These are phyloP conservation scores for Kazachstania bromeliacearum DNA, from an alignment of 805 yeast species.

Conservation along the genomic window DNA sequence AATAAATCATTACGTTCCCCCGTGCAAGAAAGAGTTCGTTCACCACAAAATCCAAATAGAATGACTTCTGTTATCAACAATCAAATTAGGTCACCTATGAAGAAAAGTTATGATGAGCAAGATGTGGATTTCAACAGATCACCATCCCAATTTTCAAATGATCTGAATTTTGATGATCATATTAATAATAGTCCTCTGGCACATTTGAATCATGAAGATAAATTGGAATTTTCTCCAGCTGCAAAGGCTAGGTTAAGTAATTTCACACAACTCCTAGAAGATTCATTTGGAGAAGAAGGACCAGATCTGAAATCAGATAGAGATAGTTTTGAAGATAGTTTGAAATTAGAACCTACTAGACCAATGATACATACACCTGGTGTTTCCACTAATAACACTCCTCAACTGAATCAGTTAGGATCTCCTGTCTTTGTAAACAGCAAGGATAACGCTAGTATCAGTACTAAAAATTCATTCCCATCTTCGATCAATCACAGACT, in stretches of 20 bases:
- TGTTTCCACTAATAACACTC: not conserved
- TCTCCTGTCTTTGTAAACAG: conserved; percentile 19
- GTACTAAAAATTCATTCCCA: not conserved
- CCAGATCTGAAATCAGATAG: not conserved
- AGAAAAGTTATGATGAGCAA: conserved; percentile 5
- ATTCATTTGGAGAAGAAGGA: conserved; percentile 13
- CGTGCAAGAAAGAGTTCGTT: conserved; percentile 1
- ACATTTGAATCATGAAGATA: not conserved
- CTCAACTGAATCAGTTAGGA: conserved; percentile 11
- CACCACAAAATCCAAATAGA: conserved; percentile 21
- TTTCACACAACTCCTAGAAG: conserved; percentile 21
- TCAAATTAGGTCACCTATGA: conserved; percentile 27
- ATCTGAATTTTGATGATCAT: not conserved
- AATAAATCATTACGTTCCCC: conserved; percentile 9
- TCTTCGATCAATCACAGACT: not conserved
- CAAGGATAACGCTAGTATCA: conserved; percentile 3
- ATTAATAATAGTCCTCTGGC: conserved; percentile 1
- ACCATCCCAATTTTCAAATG: conserved; percentile 3
- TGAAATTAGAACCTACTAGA: not conserved
- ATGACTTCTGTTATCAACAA: conserved; percentile 27
- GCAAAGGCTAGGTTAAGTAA: conserved; percentile 21
- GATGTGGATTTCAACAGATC: conserved; percentile 3
- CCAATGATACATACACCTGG: conserved; percentile 2
- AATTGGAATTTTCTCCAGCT: conserved; percentile 24
- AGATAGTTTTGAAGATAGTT: not conserved